phyloP scores from a whole-genome alignment of 176 grass and related monocot genomes.

The Zoysia japonica region DNA sequence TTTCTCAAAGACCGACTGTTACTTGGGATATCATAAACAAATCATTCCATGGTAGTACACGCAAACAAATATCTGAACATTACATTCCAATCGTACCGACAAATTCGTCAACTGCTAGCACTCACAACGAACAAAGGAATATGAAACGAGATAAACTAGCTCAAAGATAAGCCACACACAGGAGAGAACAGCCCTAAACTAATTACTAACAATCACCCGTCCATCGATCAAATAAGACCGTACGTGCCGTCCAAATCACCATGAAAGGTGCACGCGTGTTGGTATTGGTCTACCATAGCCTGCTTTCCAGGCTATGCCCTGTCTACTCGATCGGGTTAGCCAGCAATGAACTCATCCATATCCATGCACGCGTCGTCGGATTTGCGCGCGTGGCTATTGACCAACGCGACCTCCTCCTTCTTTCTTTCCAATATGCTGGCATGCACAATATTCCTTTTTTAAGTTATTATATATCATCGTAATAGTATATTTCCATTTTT shows the following conservation, averaged over 20 bases:
- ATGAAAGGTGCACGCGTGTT: background rate
- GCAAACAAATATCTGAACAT: background rate
- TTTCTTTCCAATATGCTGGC: background rate
- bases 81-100: background rate
- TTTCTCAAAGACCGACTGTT: background rate
- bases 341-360: conserved; percentile 7
- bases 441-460: too few species aligned
- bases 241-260: conserved; percentile 15
- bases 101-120: background rate
- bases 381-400: background rate
- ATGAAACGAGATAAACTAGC: background rate
- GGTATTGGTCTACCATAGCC: background rate
- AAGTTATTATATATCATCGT: too few species aligned
- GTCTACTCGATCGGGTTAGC: background rate
- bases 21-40: background rate
- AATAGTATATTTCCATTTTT: background rate
- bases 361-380: background rate
- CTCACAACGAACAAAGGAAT: background rate
- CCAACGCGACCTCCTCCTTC: background rate
- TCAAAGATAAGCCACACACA: background rate
- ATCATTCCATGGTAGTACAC: background rate
- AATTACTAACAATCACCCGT: background rate
- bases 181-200: background rate
- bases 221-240: background rate
- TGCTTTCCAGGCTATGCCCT: background rate